Conservation (phyloP, 768 basidiomycete species). For the Crepidotus variabilis region DNA sequence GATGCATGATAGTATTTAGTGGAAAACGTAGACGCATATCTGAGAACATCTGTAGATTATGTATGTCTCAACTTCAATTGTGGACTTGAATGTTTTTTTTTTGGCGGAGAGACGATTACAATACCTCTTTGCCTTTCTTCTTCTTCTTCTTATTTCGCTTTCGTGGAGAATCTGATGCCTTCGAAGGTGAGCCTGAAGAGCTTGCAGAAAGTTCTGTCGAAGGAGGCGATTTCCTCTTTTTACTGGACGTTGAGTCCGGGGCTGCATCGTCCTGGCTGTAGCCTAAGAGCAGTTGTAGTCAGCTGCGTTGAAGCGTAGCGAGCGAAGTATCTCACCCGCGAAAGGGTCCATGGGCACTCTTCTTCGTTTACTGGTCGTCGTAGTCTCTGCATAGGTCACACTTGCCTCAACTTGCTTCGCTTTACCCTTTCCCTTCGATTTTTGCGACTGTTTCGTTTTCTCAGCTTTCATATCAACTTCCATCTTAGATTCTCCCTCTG, state of each 20-base stretch:
- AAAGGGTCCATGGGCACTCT: slow-evolving; percentile 62
- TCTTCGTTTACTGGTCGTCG: slow-evolving; percentile 36
- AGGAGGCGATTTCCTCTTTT: not conserved
- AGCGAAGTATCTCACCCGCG: slow-evolving; percentile 49
- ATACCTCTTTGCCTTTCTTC: slow-evolving; percentile 13
- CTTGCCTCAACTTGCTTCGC: not conserved
- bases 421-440: slow-evolving; percentile 27
- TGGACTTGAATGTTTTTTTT: too few relatives aligned
- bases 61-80: too few relatives aligned
- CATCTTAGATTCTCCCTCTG: slow-evolving; percentile 17
- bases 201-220: not conserved
- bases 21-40: not conserved
- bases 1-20: too few relatives aligned
- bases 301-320: too few relatives aligned
- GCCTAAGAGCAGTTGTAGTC: not conserved
- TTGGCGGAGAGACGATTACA: not conserved
- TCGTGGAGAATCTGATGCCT: not conserved
- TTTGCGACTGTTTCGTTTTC: slow-evolving; percentile 13
- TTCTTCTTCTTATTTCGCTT: slow-evolving; percentile 21
- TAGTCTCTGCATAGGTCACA: not conserved
- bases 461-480: slow-evolving; percentile 10
- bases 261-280: not conserved
- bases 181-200: not conserved
- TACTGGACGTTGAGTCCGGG: not conserved
- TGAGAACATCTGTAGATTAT: too few relatives aligned